These are phyloP conservation scores for Hypoxylon sp. DNA, from an alignment of 2,329 filamentous ascomycete species.

Conservation along the genomic window DNA sequence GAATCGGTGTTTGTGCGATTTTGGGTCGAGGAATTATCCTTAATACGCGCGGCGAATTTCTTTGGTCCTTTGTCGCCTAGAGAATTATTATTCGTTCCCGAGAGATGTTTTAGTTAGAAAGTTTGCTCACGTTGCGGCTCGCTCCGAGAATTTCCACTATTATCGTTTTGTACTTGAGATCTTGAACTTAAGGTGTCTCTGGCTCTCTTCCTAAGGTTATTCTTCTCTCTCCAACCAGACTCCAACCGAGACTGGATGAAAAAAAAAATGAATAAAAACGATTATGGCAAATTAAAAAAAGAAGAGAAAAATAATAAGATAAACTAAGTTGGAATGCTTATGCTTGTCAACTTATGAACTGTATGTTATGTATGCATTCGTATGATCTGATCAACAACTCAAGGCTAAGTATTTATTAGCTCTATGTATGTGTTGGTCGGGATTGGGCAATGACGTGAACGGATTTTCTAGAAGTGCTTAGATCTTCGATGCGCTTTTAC, in stretches of 20 bases:
- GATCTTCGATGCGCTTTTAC: slow-evolving; percentile 46
- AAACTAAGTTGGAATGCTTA: slow-evolving; percentile 36
- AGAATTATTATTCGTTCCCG: slow-evolving; percentile 37
- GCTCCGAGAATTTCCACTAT: slow-evolving; percentile 40
- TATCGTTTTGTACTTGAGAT: slow-evolving; percentile 19
- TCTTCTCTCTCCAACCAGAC: slow-evolving; percentile 18
- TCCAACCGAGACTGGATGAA: slow-evolving; percentile 1
- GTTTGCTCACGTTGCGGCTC: slow-evolving; percentile 47
- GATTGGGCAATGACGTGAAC: slow-evolving; percentile 46
- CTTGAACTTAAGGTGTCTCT: slow-evolving; percentile 7
- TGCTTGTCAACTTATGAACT: slow-evolving; percentile 34
- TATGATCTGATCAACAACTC: slow-evolving; percentile 44
- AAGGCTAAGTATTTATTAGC: slow-evolving; percentile 39
- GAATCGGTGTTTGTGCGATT: slow-evolving; percentile 40
- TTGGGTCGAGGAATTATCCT: slow-evolving; percentile 33
- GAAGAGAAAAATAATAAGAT: slow-evolving; percentile 8
- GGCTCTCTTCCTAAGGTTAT: slow-evolving; percentile 8
- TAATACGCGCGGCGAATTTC: slow-evolving; percentile 30
- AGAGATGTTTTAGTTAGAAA: slow-evolving; percentile 32
- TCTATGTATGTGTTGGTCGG: slow-evolving; percentile 44
- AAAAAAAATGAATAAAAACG: slow-evolving; percentile 12
- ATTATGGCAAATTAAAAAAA: slow-evolving; percentile 9
- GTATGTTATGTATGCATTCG: slow-evolving; percentile 27
- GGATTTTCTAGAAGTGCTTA: slow-evolving; percentile 43
- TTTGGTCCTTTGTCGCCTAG: slow-evolving; percentile 26